Conservation (phyloP, 1,139 yeast genomes). For the Debaryomyces fabryi region DNA sequence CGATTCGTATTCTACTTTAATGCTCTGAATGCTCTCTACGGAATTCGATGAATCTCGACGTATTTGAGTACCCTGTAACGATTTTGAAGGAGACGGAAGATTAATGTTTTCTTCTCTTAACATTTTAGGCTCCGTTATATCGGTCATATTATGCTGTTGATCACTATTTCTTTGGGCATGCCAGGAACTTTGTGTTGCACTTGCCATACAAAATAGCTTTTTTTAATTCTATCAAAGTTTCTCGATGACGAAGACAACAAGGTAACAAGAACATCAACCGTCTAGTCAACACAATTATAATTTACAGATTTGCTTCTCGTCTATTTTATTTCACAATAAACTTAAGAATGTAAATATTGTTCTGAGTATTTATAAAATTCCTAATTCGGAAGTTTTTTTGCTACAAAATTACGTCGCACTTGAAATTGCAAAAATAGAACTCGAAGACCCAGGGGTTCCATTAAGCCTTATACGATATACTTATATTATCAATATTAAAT, state of each 20-base stretch:
- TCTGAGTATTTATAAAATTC: neutral
- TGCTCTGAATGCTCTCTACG: conserved; percentile 20
- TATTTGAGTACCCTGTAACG: conserved; percentile 23
- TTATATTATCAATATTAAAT: conserved; percentile 1
- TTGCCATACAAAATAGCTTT: neutral
- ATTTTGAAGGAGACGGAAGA: conserved; percentile 21
- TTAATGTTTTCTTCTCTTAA: neutral
- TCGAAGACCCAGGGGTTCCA: neutral
- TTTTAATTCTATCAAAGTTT: neutral
- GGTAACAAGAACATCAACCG: neutral
- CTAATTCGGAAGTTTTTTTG: conserved; percentile 2
- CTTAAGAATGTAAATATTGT: neutral
- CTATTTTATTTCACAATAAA: neutral
- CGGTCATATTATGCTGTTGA: neutral
- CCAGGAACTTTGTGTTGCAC: neutral
- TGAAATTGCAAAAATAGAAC: neutral
- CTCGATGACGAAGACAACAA: neutral
- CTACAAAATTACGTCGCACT: conserved; percentile 1
- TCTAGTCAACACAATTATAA: neutral
- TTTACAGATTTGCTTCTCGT: neutral
- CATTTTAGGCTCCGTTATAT: neutral
- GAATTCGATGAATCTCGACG: conserved; percentile 22
- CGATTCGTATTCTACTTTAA: neutral
- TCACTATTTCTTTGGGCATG: neutral
- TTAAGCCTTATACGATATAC: neutral